Conservation (phyloP, 2,329 filamentous ascomycete species). For the Anthostomella pinea region DNA sequence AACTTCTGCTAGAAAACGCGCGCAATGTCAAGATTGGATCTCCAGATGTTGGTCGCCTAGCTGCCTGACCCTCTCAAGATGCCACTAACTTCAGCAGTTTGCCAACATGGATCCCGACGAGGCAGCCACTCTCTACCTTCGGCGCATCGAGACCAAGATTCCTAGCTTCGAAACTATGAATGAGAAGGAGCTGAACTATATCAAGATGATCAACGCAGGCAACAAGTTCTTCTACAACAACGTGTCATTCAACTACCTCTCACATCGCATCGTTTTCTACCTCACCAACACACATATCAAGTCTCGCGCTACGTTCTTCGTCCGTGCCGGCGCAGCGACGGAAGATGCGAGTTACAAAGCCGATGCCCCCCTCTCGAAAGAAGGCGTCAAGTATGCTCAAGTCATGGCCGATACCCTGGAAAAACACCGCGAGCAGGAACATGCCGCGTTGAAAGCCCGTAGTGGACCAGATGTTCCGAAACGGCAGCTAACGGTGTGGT, state of each 20-base stretch:
- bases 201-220: constrained; percentile 99
- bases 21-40: constrained; percentile 97
- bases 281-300: constrained; percentile 98
- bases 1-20: constrained; percentile 93
- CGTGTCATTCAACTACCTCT: constrained; percentile 92
- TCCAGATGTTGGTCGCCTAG: constrained; percentile 64
- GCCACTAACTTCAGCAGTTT: constrained; percentile 54
- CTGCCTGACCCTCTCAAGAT: background rate
- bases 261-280: constrained; percentile 97
- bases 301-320: constrained; percentile 89
- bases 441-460: constrained; percentile 63
- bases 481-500: constrained; percentile 88
- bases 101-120: constrained; percentile 88
- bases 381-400: constrained; percentile 76
- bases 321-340: constrained; percentile 78
- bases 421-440: constrained; percentile 80
- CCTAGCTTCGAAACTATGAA: constrained; percentile 97
- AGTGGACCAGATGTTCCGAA: constrained; percentile 67
- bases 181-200: constrained; percentile 90
- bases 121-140: constrained; percentile 86
- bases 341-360: constrained; percentile 90
- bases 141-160: constrained; percentile 86
- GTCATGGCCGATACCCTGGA: constrained; percentile 84
- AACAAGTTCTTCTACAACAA: constrained; percentile 95
- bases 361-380: constrained; percentile 78